A percentile compares a stretch with the other conserved stretches of the same genome.
These are phyloP conservation scores for Coccomyxa sp. DNA, from an alignment of 139 green algal genomes.

Conservation along the genomic window DNA sequence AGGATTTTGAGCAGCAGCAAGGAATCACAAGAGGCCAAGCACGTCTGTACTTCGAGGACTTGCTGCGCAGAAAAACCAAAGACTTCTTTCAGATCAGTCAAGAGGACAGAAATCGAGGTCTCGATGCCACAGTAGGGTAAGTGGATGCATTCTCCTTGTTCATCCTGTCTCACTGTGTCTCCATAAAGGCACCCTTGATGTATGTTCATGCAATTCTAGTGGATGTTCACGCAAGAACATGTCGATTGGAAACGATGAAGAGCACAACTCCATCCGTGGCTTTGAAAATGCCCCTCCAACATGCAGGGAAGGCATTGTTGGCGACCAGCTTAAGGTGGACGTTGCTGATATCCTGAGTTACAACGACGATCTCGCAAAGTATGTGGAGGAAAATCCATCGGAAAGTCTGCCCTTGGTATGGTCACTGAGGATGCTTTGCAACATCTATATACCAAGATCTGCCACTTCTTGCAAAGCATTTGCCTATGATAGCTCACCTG, in stretches of 20 bases:
- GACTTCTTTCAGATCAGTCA: background rate
- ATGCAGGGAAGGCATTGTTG: background rate
- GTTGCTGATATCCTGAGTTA: background rate
- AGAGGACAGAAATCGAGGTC: background rate
- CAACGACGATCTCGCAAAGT: background rate
- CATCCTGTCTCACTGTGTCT: background rate
- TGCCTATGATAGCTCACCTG: too few relatives aligned
- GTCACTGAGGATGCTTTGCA: too few relatives aligned
- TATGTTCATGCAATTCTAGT: background rate
- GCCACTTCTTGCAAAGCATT: too few relatives aligned
- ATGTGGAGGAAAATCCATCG: background rate
- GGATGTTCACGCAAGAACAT: too few relatives aligned
- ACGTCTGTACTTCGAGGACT: background rate
- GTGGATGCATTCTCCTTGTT: background rate
- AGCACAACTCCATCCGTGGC: background rate
- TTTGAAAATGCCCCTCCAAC: background rate
- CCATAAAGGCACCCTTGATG: background rate
- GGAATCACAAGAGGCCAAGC: background rate
- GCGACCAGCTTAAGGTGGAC: background rate
- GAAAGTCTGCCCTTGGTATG: background rate
- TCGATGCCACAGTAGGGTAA: background rate
- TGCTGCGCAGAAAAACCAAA: background rate
- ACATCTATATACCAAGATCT: too few relatives aligned
- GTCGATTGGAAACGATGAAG: background rate
- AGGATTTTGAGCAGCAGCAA: background rate